Conservation (phyloP, 192 early-diverging fungal species). For the Irineochytrium annulatum region DNA sequence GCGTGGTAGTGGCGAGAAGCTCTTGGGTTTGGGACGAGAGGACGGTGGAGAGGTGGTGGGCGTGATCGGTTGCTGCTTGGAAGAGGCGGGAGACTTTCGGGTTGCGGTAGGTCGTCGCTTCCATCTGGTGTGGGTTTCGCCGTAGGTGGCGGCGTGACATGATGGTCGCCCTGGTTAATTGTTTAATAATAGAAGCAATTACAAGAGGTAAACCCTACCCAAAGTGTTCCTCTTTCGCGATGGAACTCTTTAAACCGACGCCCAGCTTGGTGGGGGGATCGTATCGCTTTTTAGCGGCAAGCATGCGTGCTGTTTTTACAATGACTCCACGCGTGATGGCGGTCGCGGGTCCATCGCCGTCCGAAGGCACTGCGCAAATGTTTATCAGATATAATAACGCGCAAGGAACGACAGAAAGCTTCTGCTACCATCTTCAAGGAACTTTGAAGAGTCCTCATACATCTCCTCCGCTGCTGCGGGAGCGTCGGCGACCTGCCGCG, state of each 20-base stretch:
- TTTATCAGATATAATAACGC: background rate
- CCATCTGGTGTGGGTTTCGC: background rate
- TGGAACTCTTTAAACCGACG: constrained; percentile 16
- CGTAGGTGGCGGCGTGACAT: background rate
- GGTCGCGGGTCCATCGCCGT: constrained; percentile 1
- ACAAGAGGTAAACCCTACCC: background rate
- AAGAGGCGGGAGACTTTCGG: constrained; percentile 16
- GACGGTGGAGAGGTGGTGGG: constrained; percentile 16
- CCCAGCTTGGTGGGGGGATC: constrained; percentile 25
- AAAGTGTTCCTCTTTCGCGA: constrained; percentile 16
- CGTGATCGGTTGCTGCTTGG: constrained; percentile 11
- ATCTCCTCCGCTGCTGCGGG: background rate
- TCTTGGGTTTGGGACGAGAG: constrained; percentile 28
- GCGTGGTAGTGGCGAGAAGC: constrained; percentile 19
- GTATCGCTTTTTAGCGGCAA: constrained; percentile 26
- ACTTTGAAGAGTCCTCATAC: background rate
- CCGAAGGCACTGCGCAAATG: background rate
- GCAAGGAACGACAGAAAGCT: background rate
- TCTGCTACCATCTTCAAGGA: background rate
- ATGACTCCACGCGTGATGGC: constrained; percentile 24
- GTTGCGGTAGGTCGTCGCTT: constrained; percentile 15
- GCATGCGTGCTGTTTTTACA: constrained; percentile 16
- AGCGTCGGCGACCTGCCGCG: too few species aligned
- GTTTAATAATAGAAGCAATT: background rate
- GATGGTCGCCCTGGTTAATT: background rate